Conservation (phyloP, 306 rosid species). For the Canavalia ensiformis region DNA sequence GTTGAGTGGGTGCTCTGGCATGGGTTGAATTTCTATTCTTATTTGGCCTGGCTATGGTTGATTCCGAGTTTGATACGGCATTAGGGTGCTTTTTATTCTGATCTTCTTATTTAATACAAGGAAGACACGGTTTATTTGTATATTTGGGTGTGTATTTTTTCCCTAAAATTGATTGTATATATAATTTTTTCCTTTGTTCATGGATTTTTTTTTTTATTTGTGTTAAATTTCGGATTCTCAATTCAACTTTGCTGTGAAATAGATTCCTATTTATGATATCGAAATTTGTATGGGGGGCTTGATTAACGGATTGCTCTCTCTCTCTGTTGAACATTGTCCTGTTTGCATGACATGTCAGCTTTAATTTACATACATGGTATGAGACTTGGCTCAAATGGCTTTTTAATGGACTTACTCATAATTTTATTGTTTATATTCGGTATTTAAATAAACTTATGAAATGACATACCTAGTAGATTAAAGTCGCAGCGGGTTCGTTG, state of each 20-base stretch:
- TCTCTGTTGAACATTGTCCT: not conserved
- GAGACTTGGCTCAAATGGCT: not conserved
- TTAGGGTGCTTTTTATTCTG: not conserved
- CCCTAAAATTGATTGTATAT: not conserved
- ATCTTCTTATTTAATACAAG: not conserved
- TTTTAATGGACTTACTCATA: not conserved
- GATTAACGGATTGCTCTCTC: too few relatives aligned
- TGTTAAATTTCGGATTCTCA: not conserved
- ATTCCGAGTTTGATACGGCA: not conserved
- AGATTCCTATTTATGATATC: not conserved
- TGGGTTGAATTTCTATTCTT: not conserved
- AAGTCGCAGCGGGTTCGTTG: too few relatives aligned
- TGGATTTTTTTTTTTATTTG: not conserved
- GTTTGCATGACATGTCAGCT: not conserved
- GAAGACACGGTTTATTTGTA: not conserved
- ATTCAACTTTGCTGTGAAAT: not conserved
- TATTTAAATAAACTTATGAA: too few relatives aligned
- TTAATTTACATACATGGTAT: not conserved
- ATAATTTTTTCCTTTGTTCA: not conserved
- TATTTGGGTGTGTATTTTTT: not conserved
- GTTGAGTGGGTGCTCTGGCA: too few relatives aligned
- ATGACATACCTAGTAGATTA: too few relatives aligned
- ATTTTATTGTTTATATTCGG: too few relatives aligned
- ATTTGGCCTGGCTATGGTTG: not conserved
- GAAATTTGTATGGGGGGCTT: not conserved